phyloP scores from a whole-genome alignment of 2,329 filamentous ascomycete genomes.

The Paecilomyces sp. region DNA sequence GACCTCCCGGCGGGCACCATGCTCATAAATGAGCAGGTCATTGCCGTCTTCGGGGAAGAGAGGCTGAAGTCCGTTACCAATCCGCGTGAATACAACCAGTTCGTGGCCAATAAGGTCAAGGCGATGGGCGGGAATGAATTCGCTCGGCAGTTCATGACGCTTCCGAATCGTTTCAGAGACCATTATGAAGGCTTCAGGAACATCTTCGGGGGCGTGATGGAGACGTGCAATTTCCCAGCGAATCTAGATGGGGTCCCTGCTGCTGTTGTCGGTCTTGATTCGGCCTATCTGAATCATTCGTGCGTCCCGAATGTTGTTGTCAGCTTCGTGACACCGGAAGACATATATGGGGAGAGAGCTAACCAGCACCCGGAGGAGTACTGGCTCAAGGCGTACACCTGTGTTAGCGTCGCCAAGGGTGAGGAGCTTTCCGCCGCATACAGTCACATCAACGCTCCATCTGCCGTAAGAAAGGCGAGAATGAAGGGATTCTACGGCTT shows the following conservation, averaged over 20 bases:
- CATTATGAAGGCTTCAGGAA: background rate
- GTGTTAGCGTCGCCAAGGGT: conserved; percentile 11
- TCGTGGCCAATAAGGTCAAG: background rate
- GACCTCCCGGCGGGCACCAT: background rate
- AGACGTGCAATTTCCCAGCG: background rate
- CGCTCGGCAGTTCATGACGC: background rate
- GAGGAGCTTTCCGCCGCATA: conserved; percentile 20
- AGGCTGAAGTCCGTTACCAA: background rate
- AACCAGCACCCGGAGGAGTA: background rate
- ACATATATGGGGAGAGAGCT: background rate
- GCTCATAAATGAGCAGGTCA: background rate
- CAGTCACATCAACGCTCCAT: conserved; percentile 2
- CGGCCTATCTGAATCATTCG: conserved; percentile 16
- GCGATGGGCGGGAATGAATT: background rate
- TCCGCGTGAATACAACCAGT: background rate
- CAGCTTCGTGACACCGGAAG: conserved; percentile 3
- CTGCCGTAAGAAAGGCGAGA: conserved; percentile 5
- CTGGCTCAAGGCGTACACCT: conserved; percentile 8
- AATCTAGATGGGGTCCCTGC: background rate
- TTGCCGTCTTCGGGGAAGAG: background rate
- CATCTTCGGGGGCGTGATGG: background rate
- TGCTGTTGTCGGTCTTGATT: conserved; percentile 7
- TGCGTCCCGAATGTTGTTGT: conserved; percentile 17
- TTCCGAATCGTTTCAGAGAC: background rate
- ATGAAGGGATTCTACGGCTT: conserved; percentile 12